phyloP scores from a whole-genome alignment of 2,329 filamentous ascomycete species.

The Verticillium longisporum region DNA sequence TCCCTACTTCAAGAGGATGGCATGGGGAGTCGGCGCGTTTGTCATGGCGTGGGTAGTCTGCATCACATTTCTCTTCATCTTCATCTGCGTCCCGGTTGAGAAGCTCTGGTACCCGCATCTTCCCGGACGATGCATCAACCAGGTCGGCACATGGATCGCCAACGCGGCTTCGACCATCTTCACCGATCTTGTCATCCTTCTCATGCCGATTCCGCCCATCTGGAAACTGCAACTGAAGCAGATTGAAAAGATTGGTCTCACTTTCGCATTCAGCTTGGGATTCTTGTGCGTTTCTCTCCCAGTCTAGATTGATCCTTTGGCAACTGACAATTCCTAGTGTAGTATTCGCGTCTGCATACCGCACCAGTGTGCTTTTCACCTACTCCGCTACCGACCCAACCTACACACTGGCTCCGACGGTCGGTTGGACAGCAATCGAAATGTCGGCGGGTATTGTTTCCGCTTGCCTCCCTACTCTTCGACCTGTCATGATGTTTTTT shows the following conservation, averaged over 20 bases:
- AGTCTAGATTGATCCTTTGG: rapidly evolving
- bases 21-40: slow-evolving; percentile 31
- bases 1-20: slow-evolving; percentile 32
- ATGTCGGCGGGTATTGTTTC: slow-evolving; percentile 44
- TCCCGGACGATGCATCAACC: slow-evolving; percentile 40
- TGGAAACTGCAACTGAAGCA: slow-evolving; percentile 35
- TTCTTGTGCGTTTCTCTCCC: slow-evolving; percentile 28
- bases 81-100: slow-evolving; percentile 42
- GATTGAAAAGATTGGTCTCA: slow-evolving; percentile 34
- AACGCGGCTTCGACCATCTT: slow-evolving; percentile 40
- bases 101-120: slow-evolving; percentile 40
- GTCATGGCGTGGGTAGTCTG: slow-evolving; percentile 39
- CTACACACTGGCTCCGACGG: slow-evolving; percentile 38
- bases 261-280: slow-evolving; percentile 35
- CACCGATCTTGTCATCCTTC: slow-evolving; percentile 36
- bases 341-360: slow-evolving; percentile 41
- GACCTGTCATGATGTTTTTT: slow-evolving; percentile 25
- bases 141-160: slow-evolving; percentile 42
- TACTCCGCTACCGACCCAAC: slow-evolving; percentile 29
- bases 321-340: slow-evolving; percentile 21
- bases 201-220: slow-evolving; percentile 36
- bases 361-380: slow-evolving; percentile 37
- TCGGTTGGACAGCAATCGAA: slow-evolving; percentile 42
- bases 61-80: slow-evolving; percentile 42
- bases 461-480: slow-evolving; percentile 44